Base-by-base conservation (phyloP, 2,329 filamentous ascomycete genomes). In the Exophiala sp. region DNA sequence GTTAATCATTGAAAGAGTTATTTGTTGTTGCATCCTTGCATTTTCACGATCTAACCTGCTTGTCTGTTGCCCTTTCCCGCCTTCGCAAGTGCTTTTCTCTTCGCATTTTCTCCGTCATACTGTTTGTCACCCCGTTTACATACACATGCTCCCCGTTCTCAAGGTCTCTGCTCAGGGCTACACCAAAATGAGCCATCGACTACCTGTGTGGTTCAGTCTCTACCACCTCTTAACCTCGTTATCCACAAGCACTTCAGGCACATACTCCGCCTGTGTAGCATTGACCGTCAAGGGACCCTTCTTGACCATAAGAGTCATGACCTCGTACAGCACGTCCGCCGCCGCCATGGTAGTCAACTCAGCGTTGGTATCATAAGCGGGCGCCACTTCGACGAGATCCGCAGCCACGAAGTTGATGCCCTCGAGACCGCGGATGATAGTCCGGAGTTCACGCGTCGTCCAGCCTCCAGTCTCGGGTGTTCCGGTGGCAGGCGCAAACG, bases 231-330 rank as follows among this genome's bases (percentile, higher is more conserved):
- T 16, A 24, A 21, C 12, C 24, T 38, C 51, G 18, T 44, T 33
- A 11, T 21, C 16, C 38, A 47, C 38, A 35, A 47, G 5, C 46
- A 42, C 16, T 35, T 34, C 7, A 29, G 48, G 38, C 10, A 50
- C 50, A 24, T 46, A 51, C 12, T 53, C 51, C 3, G 47, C 47
- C 38, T 52, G 51, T 2, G 55, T 51, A 10, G 52, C 58, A 46
- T 62, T 55, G 38, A 55, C 47, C 62, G 79, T 86, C 59, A 89
- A 72, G 0, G 86, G 86, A 0, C 87, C 88, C 63, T 84, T 85
- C 78, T 90, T 89, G 12, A 90, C 86, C 87, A 91, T 91, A 57
- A 91, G 78, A 10, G 83, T 88, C 81, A 91, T 87, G 44, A 91
- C 82, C 70, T 92, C 87, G 65, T 87, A 91, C 16, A 91, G 71